Evolutionary conservation across 2,329 filamentous ascomycete genomes (phyloP), one percentile per base, ranked within the genome.

Genomic region (Fusarium robinianum): DNA sequence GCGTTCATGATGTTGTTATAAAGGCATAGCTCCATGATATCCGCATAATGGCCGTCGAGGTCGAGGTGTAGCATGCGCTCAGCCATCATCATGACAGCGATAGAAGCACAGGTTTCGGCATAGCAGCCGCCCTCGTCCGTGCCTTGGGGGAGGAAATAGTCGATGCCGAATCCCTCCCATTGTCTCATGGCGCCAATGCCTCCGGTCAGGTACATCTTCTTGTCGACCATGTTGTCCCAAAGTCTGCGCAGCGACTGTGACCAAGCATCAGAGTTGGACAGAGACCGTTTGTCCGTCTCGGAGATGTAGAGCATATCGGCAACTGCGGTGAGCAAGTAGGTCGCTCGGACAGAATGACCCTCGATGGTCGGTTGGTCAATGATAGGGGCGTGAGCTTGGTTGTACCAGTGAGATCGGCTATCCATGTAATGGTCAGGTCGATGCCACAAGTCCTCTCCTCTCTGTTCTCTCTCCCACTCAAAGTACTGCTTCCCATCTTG

Each of bases 101-200:
- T 81, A 0, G 74, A 72, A 2, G 80, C 81, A 57, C 78, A 83
- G 1, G 81, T 84, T 61, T 84, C 80, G 2, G 78, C 72, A 60
- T 83, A 84, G 55, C 80, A 83, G 3, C 80, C 81, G 4, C 80
- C 80, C 47, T 83, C 80, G 46, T 83, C 80, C 1, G 76, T 77
- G 2, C 74, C 70, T 27, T 81, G 78, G 1, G 79, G 79, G 5
- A 84, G 66, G 59, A 80, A 80, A 55, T 82, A 81, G 56, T n/a
- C n/a, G n/a, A n/a, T n/a, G n/a, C n/a, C n/a, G n/a, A 84, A 84
- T 3, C 81, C 80, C 60, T 84, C 78, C 76, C 76, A 82, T 55
- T 82, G 76, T 8, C 42, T 36, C 12, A 27, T 31, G 1, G 36
- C 24, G n/a, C 49, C 74, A 71, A 35, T 36, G 6, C 42, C 23